A percentile compares a stretch with the other conserved stretches of the same genome.
Conservation (phyloP, 768 basidiomycete species). For the Auricularia cornea region DNA sequence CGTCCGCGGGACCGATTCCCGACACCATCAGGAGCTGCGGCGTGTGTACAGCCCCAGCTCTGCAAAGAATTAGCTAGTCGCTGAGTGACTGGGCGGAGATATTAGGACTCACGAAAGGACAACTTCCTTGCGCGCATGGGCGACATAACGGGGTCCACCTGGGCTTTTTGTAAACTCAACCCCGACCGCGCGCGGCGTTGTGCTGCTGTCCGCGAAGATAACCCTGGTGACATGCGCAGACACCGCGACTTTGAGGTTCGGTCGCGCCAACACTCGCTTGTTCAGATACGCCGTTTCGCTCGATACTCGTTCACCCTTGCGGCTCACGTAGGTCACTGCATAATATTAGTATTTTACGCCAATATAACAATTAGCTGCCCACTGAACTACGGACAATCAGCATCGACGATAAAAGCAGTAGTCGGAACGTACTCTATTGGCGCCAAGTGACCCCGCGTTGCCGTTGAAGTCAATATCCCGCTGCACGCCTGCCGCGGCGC, state of each 20-base stretch:
- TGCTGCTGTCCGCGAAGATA: conserved; percentile 37
- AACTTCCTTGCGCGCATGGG: conserved; percentile 48
- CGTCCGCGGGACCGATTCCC: conserved; percentile 13
- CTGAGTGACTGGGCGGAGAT: neutral
- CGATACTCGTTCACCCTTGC: conserved; percentile 45
- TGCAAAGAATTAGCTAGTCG: conserved; percentile 13
- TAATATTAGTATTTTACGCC: too few relatives aligned
- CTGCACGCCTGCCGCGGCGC: conserved; percentile 41
- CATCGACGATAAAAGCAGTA: neutral
- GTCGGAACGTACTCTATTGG: conserved; percentile 40
- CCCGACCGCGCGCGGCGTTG: conserved; percentile 41
- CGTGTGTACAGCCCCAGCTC: conserved; percentile 55
- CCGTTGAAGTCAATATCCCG: conserved; percentile 33
- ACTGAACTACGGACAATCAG: conserved; percentile 20
- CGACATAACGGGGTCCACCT: conserved; percentile 34
- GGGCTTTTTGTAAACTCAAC: conserved; percentile 47
- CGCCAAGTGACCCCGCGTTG: conserved; percentile 26
- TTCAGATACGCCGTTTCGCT: conserved; percentile 64
- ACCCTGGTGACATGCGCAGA: conserved; percentile 50
- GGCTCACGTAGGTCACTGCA: conserved; percentile 60
- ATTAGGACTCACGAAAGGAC: conserved; percentile 55
- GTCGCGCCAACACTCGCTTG: conserved; percentile 49
- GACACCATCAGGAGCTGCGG: conserved; percentile 58
- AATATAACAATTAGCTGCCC: too few relatives aligned
- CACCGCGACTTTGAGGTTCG: conserved; percentile 55